Evolutionary conservation across 176 grass and related monocot genomes (phyloP).

Genomic region (Musa beccarii): DNA sequence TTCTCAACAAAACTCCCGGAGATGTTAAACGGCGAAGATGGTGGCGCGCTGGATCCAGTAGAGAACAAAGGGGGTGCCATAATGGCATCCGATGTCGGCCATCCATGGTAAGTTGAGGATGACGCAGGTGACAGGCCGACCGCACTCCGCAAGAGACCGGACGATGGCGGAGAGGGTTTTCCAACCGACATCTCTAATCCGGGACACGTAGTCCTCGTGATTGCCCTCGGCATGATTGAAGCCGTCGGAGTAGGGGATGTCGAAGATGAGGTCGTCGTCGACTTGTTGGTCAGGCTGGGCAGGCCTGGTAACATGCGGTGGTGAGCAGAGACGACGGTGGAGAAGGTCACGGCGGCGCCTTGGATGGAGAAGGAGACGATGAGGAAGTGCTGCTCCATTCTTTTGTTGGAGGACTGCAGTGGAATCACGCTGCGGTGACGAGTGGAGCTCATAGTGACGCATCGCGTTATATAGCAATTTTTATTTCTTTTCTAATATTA

Average conservation of each 20-base stretch:
- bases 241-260: constrained; percentile 42
- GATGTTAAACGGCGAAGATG: constrained; percentile 16
- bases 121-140: constrained; percentile 37
- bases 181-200: not conserved
- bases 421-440: too few relatives aligned
- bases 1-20: too few relatives aligned
- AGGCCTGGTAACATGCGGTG: constrained; percentile 40
- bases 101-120: constrained; percentile 16
- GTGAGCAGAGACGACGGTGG: constrained; percentile 36
- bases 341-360: constrained; percentile 38
- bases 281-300: constrained; percentile 8
- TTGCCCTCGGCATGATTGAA: constrained; percentile 24
- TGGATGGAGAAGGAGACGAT: constrained; percentile 38
- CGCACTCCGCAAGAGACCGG: constrained; percentile 13
- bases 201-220: not conserved
- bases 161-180: constrained; percentile 12
- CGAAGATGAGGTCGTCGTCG: constrained; percentile 16
- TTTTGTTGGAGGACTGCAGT: too few relatives aligned
- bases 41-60: constrained; percentile 53
- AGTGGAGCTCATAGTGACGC: too few relatives aligned
- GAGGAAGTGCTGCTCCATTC: constrained; percentile 37
- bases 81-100: constrained; percentile 24
- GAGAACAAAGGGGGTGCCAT: constrained; percentile 18
- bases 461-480: too few relatives aligned
- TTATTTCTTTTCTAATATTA: too few relatives aligned